phyloP scores from a whole-genome alignment of 805 yeast species.

The Candida patagonica region DNA sequence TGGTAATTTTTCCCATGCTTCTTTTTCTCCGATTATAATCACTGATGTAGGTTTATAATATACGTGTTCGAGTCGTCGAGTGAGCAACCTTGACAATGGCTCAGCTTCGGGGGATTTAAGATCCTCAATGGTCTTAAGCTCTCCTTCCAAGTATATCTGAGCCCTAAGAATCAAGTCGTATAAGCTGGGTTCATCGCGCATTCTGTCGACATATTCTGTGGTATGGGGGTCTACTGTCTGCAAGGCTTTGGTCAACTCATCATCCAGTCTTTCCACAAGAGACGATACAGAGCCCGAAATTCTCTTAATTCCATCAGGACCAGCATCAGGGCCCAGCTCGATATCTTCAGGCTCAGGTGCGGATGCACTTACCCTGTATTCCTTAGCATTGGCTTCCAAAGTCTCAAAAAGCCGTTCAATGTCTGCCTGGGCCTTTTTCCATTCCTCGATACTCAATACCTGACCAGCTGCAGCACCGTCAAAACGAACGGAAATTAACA shows the following conservation, averaged over 20 bases:
- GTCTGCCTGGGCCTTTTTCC: slow-evolving; percentile 65
- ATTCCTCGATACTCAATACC: slow-evolving; percentile 68
- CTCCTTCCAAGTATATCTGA: slow-evolving; percentile 74
- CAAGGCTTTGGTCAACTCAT: slow-evolving; percentile 81
- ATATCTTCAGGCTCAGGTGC: slow-evolving; percentile 74
- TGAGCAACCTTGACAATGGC: slow-evolving; percentile 51
- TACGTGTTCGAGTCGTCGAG: slow-evolving; percentile 82
- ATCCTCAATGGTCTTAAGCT: slow-evolving; percentile 14
- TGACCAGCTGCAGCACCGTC: slow-evolving; percentile 62
- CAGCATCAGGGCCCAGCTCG: slow-evolving; percentile 52
- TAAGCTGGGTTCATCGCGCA: slow-evolving; percentile 74
- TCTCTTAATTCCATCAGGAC: slow-evolving; percentile 57
- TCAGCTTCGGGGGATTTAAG: slow-evolving; percentile 32
- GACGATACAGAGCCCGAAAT: slow-evolving; percentile 80
- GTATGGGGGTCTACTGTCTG: slow-evolving; percentile 92
- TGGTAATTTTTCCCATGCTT: slow-evolving; percentile 60
- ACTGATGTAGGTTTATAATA: slow-evolving; percentile 84
- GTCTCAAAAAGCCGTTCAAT: slow-evolving; percentile 53
- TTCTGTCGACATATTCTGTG: slow-evolving; percentile 81
- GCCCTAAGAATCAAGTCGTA: slow-evolving; percentile 73
- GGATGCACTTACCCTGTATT: slow-evolving; percentile 65
- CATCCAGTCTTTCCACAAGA: slow-evolving; percentile 86
- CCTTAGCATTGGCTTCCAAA: slow-evolving; percentile 49
- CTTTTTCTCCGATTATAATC: slow-evolving; percentile 55
- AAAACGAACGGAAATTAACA: slow-evolving; percentile 80